Percentiles rank a stretch among this genome's conserved stretches.
Evolutionary conservation across 371 early-diverging fungal species (phyloP).

Genomic region (Mucor indicus): DNA sequence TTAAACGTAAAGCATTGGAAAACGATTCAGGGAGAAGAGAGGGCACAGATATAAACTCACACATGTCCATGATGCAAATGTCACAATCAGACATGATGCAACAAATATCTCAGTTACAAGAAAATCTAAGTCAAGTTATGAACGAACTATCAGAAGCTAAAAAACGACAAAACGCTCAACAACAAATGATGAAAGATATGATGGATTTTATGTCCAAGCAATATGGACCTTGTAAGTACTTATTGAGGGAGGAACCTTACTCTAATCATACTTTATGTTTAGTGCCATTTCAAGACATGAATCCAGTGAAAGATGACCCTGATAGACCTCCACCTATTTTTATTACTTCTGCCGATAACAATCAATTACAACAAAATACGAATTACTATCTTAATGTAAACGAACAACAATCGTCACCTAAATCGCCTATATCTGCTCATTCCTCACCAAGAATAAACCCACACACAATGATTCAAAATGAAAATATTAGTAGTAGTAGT

Average conservation of each 20-base stretch:
- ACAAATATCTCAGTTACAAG: slow-evolving; percentile 68
- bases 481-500: not conserved
- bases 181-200: slow-evolving; percentile 62
- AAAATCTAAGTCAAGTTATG: slow-evolving; percentile 64
- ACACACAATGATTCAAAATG: too few species aligned
- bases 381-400: slow-evolving; percentile 11
- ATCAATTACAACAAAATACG: slow-evolving; percentile 7
- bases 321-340: slow-evolving; percentile 40
- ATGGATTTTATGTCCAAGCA: slow-evolving; percentile 54
- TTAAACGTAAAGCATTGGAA: slow-evolving; percentile 71
- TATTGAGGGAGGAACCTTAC: too few species aligned
- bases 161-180: slow-evolving; percentile 58
- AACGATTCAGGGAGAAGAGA: slow-evolving; percentile 66
- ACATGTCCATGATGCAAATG: slow-evolving; percentile 72
- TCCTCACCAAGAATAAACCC: slow-evolving; percentile 3
- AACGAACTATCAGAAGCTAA: slow-evolving; percentile 71
- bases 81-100: slow-evolving; percentile 73
- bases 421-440: slow-evolving; percentile 4
- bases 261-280: too few species aligned
- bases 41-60: slow-evolving; percentile 64
- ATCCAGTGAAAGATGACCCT: slow-evolving; percentile 16
- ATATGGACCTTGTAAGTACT: slow-evolving; percentile 24
- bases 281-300: too few species aligned
- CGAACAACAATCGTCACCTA: slow-evolving; percentile 4
- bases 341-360: slow-evolving; percentile 25